phyloP scores from a whole-genome alignment of 768 basidiomycete species.

The Tubosaeta sp. region DNA sequence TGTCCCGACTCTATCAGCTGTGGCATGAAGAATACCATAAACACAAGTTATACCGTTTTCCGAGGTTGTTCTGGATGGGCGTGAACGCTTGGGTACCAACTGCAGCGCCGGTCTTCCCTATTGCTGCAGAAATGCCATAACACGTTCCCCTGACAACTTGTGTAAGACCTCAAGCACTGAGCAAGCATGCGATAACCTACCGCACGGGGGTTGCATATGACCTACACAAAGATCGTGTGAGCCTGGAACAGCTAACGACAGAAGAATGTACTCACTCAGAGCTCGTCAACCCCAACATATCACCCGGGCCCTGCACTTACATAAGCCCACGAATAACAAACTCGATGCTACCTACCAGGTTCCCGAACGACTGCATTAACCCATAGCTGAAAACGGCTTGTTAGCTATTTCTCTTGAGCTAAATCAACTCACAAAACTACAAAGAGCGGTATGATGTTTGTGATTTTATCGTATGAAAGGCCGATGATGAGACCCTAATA shows the following conservation, averaged over 20 bases:
- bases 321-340: slow-evolving; percentile 8
- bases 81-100: slow-evolving; percentile 67
- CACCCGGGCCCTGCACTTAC: slow-evolving; percentile 55
- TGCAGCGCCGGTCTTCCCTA: slow-evolving; percentile 72
- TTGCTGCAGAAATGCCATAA: slow-evolving; percentile 64
- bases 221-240: slow-evolving; percentile 27
- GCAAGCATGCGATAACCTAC: slow-evolving; percentile 23
- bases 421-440: slow-evolving; percentile 52
- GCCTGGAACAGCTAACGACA: slow-evolving; percentile 2
- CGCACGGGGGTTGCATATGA: slow-evolving; percentile 64
- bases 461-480: slow-evolving; percentile 57
- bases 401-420: slow-evolving; percentile 1
- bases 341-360: slow-evolving; percentile 39
- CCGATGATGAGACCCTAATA: slow-evolving; percentile 51
- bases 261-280: slow-evolving; percentile 46
- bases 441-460: slow-evolving; percentile 58
- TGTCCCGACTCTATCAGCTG: slow-evolving; percentile 17
- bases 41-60: slow-evolving; percentile 44
- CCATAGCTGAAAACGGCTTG: slow-evolving; percentile 46
- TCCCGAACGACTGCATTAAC: slow-evolving; percentile 70
- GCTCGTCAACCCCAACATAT: slow-evolving; percentile 64
- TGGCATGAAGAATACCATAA: background rate
- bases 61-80: slow-evolving; percentile 63
- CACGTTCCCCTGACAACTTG: slow-evolving; percentile 50
- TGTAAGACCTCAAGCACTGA: background rate